phyloP scores from a whole-genome alignment of 768 basidiomycete species.

The Austroboletus eburneus region DNA sequence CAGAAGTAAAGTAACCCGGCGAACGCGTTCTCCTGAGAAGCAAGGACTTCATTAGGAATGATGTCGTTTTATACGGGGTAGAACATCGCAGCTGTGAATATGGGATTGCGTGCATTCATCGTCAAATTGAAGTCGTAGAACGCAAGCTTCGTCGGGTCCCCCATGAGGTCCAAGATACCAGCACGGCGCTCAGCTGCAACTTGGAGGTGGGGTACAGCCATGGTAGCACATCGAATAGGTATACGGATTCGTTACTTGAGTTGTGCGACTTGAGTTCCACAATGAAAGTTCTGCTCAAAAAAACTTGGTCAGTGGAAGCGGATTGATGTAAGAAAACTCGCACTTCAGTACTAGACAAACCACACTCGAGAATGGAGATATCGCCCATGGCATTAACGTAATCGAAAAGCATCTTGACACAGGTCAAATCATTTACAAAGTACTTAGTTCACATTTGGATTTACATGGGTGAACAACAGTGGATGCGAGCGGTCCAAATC shows the following conservation, averaged over 20 bases:
- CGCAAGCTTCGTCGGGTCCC: slow-evolving; percentile 77
- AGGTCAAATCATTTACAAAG: neutral
- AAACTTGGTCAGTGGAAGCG: neutral
- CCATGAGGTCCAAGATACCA: slow-evolving; percentile 81
- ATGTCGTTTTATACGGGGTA: slow-evolving; percentile 89
- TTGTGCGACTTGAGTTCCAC: slow-evolving; percentile 75
- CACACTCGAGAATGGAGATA: slow-evolving; percentile 67
- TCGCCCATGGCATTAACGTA: slow-evolving; percentile 75
- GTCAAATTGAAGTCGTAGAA: slow-evolving; percentile 90
- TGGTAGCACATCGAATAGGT: slow-evolving; percentile 54
- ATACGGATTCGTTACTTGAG: slow-evolving; percentile 65
- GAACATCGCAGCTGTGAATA: slow-evolving; percentile 72
- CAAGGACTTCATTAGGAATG: slow-evolving; percentile 64
- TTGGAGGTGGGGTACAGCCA: slow-evolving; percentile 46
- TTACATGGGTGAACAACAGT: slow-evolving; percentile 78
- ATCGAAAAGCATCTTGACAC: slow-evolving; percentile 77
- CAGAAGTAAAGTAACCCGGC: slow-evolving; percentile 65
- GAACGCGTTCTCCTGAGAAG: slow-evolving; percentile 56
- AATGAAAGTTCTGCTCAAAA: slow-evolving; percentile 69
- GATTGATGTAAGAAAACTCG: slow-evolving; percentile 5
- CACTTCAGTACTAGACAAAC: slow-evolving; percentile 81
- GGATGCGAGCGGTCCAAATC: slow-evolving; percentile 92
- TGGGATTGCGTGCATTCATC: slow-evolving; percentile 53
- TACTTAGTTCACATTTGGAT: slow-evolving; percentile 8
- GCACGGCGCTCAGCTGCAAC: slow-evolving; percentile 55